These are phyloP conservation scores for Taphrina flavorubra DNA, from an alignment of 1,139 yeast genomes.

Conservation along the genomic window DNA sequence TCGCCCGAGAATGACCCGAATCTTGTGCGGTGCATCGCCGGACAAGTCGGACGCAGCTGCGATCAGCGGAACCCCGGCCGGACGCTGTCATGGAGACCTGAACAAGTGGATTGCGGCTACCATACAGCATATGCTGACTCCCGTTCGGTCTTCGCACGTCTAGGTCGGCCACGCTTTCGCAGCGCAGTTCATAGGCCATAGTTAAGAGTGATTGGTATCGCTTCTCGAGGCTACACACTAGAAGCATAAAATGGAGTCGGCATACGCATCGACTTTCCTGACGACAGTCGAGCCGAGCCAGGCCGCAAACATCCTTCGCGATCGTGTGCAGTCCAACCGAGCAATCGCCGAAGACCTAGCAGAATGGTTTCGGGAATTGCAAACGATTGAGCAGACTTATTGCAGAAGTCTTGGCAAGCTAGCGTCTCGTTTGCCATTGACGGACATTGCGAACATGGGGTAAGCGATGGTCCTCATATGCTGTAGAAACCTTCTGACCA, in stretches of 20 bases:
- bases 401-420: constrained; percentile 34
- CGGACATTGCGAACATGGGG: constrained; percentile 31
- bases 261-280: constrained; percentile 36
- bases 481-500: neutral
- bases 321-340: constrained; percentile 20
- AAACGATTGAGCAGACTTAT: constrained; percentile 33
- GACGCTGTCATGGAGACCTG: neutral
- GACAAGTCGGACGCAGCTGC: neutral
- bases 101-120: neutral
- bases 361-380: constrained; percentile 36
- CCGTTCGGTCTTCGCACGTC: no score
- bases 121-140: no score
- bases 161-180: no score
- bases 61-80: neutral
- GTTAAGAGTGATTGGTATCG: no score
- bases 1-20: no score
- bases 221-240: neutral
- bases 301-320: constrained; percentile 33
- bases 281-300: constrained; percentile 28
- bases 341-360: constrained; percentile 33
- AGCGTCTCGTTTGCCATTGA: constrained; percentile 24
- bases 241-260: constrained; percentile 28
- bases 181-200: no score
- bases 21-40: neutral
- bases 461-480: neutral